Evolutionary conservation across 2,329 filamentous ascomycete species (phyloP), one percentile per base, ranked within the genome.

Genomic region (Chrysosporium queenslandicum): DNA sequence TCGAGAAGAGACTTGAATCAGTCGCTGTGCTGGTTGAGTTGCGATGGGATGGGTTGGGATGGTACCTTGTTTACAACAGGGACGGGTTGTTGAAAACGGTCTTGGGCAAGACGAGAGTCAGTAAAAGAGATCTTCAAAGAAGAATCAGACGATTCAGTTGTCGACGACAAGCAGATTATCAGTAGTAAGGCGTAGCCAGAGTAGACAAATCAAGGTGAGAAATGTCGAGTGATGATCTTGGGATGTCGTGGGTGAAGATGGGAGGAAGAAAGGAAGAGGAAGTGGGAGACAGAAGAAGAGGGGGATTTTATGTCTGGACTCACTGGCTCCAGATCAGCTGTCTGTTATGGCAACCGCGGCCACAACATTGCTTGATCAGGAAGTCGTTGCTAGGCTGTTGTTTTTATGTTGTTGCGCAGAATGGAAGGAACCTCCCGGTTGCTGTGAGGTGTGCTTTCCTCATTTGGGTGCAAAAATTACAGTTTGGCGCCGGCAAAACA

Each of bases 201-300:
- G 42, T 20, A 32, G 42, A 25, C 21, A 18, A 43, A 14, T 20
- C 14, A 32, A 14, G 7, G 27, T 16, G 16, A 29, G 27, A 32
- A 32, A 14, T 12, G 23, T 29, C 29, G 41, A 29, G 18, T 21
- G 37, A 25, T 46, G 37, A 40, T 25, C 30, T 20, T 34, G 20
- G 41, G 32, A 32, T 30, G 32, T 27, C 37, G 49, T 39, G 32
- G 30, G 18, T 21, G 50, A 50, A 43, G 41, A 51, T 34, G 25
- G 29, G 36, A 48, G 43, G 18, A 25, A 46, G 29, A 29, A 46
- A 12, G 34, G 25, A 32, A 11, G 30, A 46, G 30, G 40, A 20
- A 11, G 41, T n/a, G 16, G 18, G 14, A 32, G 42, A 8, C 18
- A 36, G 23, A 32, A 39, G 20, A 29, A 39, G 47, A 18, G 21